Conservation (phyloP, 2,329 filamentous ascomycete species). For the Penicillium glabrum region DNA sequence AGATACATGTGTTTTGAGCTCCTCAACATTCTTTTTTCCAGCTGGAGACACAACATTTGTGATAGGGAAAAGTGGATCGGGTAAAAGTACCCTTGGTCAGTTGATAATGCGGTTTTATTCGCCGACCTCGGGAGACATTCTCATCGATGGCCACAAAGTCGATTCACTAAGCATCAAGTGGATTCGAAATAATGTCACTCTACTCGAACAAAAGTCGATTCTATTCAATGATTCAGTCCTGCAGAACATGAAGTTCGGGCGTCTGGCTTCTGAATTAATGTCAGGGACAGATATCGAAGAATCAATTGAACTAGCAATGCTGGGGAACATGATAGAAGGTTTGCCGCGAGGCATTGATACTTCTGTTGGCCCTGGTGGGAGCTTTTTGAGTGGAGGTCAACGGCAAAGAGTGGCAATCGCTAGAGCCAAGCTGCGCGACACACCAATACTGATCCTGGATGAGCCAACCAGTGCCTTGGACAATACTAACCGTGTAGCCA, state of each 20-base stretch:
- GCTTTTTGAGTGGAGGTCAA: slow-evolving; percentile 78
- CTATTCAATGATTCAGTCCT: slow-evolving; percentile 80
- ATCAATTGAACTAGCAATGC: slow-evolving; percentile 66
- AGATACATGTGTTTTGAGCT: slow-evolving; percentile 58
- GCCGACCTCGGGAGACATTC: slow-evolving; percentile 63
- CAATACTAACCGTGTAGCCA: slow-evolving; percentile 62
- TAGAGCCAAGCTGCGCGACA: slow-evolving; percentile 72
- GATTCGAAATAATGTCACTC: slow-evolving; percentile 73
- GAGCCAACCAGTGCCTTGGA: slow-evolving; percentile 88
- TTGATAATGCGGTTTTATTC: slow-evolving; percentile 77
- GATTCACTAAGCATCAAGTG: slow-evolving; percentile 65
- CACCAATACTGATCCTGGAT: slow-evolving; percentile 80
- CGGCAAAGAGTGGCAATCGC: slow-evolving; percentile 79
- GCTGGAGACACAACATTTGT: slow-evolving; percentile 75
- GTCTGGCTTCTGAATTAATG: slow-evolving; percentile 49
- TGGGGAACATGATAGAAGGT: slow-evolving; percentile 65
- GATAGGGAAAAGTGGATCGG: slow-evolving; percentile 83
- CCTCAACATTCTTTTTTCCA: slow-evolving; percentile 68
- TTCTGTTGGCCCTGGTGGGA: slow-evolving; percentile 66
- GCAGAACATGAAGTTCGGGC: slow-evolving; percentile 75
- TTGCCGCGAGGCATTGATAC: slow-evolving; percentile 74
- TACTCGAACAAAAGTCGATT: slow-evolving; percentile 79
- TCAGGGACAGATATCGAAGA: slow-evolving; percentile 57
- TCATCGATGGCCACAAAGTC: slow-evolving; percentile 66
- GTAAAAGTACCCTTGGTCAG: slow-evolving; percentile 85